Evolutionary conservation across 441 rosid species (phyloP).

Genomic region (Erysimum pusillum): DNA sequence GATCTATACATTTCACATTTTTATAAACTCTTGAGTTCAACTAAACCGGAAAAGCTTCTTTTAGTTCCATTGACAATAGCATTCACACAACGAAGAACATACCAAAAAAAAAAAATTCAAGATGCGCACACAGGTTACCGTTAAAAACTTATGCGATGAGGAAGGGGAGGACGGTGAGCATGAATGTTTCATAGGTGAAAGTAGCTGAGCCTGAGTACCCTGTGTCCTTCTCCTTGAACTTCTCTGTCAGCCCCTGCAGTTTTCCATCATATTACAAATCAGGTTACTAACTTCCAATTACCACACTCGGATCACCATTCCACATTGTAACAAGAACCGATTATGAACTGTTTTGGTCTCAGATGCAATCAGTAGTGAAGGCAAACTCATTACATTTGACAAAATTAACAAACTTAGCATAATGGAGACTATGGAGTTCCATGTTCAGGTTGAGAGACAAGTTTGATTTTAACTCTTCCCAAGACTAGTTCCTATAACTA

Average conservation of each 20-base stretch:
- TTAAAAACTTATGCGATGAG: conserved; percentile 62
- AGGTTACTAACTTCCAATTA: conserved; percentile 1
- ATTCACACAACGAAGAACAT: conserved; percentile 24
- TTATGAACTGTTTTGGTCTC: background rate
- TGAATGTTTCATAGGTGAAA: conserved; percentile 81
- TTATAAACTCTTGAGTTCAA: background rate
- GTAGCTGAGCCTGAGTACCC: conserved; percentile 74
- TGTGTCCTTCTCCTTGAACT: conserved; percentile 83
- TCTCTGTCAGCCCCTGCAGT: conserved; percentile 83
- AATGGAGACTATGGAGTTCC: background rate
- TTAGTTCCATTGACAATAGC: conserved; percentile 21
- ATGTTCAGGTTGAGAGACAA: background rate
- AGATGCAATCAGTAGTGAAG: background rate
- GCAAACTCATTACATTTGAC: background rate
- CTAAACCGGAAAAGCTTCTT: conserved; percentile 40
- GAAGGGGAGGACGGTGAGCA: conserved; percentile 88
- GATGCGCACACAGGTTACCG: conserved; percentile 5
- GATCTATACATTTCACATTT: conserved; percentile 35
- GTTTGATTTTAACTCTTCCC: background rate
- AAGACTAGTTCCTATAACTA: background rate
- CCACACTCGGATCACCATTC: background rate
- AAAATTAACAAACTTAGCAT: conserved; percentile 17
- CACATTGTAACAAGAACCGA: conserved; percentile 6
- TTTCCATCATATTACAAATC: conserved; percentile 11
- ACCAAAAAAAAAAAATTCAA: background rate